phyloP scores from a whole-genome alignment of 2,329 filamentous ascomycete species.

The Botrytis medusae region DNA sequence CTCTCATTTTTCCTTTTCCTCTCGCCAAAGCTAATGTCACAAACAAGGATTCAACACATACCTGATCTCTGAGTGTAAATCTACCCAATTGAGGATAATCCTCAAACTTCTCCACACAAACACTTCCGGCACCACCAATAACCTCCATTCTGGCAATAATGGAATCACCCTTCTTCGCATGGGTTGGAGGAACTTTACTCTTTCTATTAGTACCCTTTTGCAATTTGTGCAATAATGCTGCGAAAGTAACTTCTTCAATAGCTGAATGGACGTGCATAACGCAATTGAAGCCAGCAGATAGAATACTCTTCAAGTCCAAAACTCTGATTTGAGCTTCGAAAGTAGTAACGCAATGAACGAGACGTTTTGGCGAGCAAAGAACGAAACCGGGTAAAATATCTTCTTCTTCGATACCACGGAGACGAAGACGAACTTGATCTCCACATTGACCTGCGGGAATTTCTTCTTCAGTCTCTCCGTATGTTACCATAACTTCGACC shows the following conservation, averaged over 20 bases:
- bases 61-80: conserved; percentile 86
- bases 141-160: conserved; percentile 93
- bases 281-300: conserved; percentile 95
- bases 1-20: background rate
- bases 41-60: conserved; percentile 43
- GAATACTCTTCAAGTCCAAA: conserved; percentile 89
- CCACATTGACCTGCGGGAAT: conserved; percentile 78
- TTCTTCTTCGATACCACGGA: conserved; percentile 96
- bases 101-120: conserved; percentile 93
- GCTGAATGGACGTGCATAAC: conserved; percentile 96
- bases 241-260: conserved; percentile 95
- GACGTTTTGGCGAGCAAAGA: conserved; percentile 88
- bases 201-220: conserved; percentile 93
- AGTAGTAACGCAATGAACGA: conserved; percentile 82
- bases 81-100: conserved; percentile 93
- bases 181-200: conserved; percentile 89
- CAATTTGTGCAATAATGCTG: conserved; percentile 83
- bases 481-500: conserved; percentile 79
- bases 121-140: conserved; percentile 77
- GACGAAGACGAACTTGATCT: conserved; percentile 88
- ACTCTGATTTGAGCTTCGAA: conserved; percentile 98
- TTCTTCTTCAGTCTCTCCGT: conserved; percentile 96
- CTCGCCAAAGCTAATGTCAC: background rate
- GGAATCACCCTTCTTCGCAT: conserved; percentile 76
- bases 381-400: conserved; percentile 95